Evolutionary conservation across 177 flowering plant genomes (phyloP), one percentile per base, ranked within the genome.

Genomic region (Vitis hybrid): DNA sequence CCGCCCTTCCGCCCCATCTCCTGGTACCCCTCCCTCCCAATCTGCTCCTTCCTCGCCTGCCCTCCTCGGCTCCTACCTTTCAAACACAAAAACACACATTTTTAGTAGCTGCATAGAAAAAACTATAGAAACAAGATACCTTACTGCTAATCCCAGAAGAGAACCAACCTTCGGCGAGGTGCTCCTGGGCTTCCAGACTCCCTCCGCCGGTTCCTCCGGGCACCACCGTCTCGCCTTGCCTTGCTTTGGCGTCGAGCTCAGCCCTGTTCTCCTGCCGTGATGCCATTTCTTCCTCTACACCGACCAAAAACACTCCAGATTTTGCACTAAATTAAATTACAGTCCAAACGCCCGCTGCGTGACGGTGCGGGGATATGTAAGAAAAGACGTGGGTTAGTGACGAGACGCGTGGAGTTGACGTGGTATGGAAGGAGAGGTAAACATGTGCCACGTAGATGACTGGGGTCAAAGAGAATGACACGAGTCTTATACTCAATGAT

Each of bases 1-100:
- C 87, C 87, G 1, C 87, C 87, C 59, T 80, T 83, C 3, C 76
- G 76, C 1, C 84, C 86, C 81, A 83, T 81, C 65, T 83, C 81
- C 60, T 81, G 81, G 56, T 79, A 80, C 58, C 82, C 86, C 56
- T 78, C 86, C 2, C 64, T 70, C 55, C 82, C 86, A 26, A 81
- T 65, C 79, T 81, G 86, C 70, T 83, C 82, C 76, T 64, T 83
- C 78, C 81, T 70, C 8, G 79, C 73, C 72, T 81, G 79, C 60
- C 86, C 84, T 58, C 82, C 84, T 21, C 75, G 56, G 72, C 80
- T 75, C 80, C 86, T 77, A 74, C 84, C 86, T 83, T 1, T 17
- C 45, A 15, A 40, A 40, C 45, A 40, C 8, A 40, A 40, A 40
- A 40, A 7, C 10, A 5, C 5, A 11, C 3, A 4, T 15, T 19